Percentiles rank a stretch among this genome's conserved stretches.
These are phyloP conservation scores for Magnaporthales sp. DNA, from an alignment of 2,329 filamentous ascomycete genomes.

Conservation along the genomic window DNA sequence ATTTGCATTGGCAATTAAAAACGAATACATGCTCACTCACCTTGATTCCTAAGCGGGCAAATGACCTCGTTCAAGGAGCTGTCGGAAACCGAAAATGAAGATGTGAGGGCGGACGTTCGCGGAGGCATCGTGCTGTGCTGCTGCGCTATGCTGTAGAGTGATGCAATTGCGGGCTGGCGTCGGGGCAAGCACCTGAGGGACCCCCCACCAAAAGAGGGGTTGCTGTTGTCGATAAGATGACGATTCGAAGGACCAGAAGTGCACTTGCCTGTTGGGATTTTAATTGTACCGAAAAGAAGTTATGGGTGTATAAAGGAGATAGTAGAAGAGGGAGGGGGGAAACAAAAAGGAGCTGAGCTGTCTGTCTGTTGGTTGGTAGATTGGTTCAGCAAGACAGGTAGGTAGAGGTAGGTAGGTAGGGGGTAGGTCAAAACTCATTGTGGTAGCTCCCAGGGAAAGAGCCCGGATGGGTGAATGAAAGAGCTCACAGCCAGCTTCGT, in stretches of 20 bases:
- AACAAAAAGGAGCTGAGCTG: slow-evolving; percentile 11
- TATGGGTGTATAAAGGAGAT: neutral
- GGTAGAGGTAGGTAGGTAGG: slow-evolving; percentile 11
- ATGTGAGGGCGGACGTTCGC: slow-evolving; percentile 67
- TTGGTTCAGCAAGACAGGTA: slow-evolving; percentile 4
- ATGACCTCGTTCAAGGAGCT: slow-evolving; percentile 84
- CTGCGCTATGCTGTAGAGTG: neutral
- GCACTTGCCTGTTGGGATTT: neutral
- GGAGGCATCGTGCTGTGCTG: slow-evolving; percentile 67
- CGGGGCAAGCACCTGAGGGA: neutral
- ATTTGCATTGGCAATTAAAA: neutral
- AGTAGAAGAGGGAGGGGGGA: slow-evolving; percentile 10
- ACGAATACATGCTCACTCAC: neutral
- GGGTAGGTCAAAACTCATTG: slow-evolving; percentile 28
- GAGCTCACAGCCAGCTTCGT: neutral
- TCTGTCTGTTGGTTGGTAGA: slow-evolving; percentile 12
- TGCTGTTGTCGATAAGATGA: slow-evolving; percentile 8
- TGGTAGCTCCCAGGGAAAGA: neutral
- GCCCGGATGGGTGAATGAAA: neutral
- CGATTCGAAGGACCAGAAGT: neutral
- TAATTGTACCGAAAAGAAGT: neutral
- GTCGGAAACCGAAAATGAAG: slow-evolving; percentile 87
- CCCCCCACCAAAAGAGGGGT: slow-evolving; percentile 6
- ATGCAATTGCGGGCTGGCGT: neutral
- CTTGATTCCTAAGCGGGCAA: slow-evolving; percentile 85